These are phyloP conservation scores for Cryptosporidium felis DNA, from an alignment of 169 alveolate genomes.

Conservation along the genomic window DNA sequence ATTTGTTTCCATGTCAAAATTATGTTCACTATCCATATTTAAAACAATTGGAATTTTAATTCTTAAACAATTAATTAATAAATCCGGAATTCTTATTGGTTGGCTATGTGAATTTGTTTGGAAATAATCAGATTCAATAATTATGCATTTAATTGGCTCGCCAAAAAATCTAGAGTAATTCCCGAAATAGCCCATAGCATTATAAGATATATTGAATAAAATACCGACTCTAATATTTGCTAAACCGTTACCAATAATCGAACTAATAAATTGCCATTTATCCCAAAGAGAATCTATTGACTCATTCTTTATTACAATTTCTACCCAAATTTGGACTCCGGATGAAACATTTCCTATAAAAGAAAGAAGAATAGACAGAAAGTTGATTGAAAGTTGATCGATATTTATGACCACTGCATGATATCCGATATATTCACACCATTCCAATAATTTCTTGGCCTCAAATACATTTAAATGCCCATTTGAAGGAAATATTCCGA, in stretches of 20 bases:
- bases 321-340: conserved; percentile 39
- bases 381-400: neutral
- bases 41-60: conserved; percentile 15
- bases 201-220: neutral
- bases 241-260: neutral
- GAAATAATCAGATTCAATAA: neutral
- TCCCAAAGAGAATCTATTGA: conserved; percentile 18
- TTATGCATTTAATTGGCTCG: conserved; percentile 40
- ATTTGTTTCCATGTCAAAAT: neutral
- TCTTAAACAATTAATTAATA: neutral
- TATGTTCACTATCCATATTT: neutral
- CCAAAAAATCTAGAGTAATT: conserved; percentile 29
- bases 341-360: neutral
- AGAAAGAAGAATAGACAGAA: neutral
- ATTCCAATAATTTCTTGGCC: neutral
- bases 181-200: neutral
- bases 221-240: neutral
- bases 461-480: neutral
- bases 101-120: too few species aligned
- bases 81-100: neutral
- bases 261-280: conserved; percentile 5
- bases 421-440: conserved; percentile 65
- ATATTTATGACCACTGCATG: conserved; percentile 33
- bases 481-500: conserved; percentile 21
- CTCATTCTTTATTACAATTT: neutral